Conservation (phyloP, 805 yeast species). For the Candida takata region DNA sequence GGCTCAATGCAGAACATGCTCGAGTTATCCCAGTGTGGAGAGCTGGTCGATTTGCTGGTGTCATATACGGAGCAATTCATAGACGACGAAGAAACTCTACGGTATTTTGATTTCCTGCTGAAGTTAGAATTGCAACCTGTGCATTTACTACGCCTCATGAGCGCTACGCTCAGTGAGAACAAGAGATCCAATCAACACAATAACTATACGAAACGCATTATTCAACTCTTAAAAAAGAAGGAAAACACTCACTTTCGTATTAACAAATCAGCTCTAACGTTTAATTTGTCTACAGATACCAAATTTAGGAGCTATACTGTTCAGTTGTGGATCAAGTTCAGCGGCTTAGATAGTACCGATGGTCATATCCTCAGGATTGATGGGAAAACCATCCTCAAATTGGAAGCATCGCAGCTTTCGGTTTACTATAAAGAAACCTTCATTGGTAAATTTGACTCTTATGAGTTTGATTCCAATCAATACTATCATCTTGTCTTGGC, state of each 20-base stretch:
- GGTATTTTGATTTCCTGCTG: neutral
- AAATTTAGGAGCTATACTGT: slow-evolving; percentile 14
- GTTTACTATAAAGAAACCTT: slow-evolving; percentile 14
- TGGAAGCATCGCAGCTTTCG: slow-evolving; percentile 28
- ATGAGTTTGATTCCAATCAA: slow-evolving; percentile 9
- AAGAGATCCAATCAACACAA: neutral
- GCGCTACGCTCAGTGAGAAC: neutral
- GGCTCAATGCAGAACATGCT: neutral
- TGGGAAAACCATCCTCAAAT: slow-evolving; percentile 14
- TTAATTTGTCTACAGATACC: slow-evolving; percentile 4
- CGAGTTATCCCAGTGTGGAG: neutral
- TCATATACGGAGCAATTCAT: neutral
- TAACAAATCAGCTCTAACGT: slow-evolving; percentile 22
- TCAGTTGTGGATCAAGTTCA: slow-evolving; percentile 25
- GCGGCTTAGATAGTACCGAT: slow-evolving; percentile 23
- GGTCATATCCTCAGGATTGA: slow-evolving; percentile 24
- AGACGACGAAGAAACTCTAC: neutral
- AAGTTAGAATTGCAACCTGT: slow-evolving; percentile 4
- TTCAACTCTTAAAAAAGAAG: slow-evolving; percentile 11
- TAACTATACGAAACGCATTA: slow-evolving; percentile 3
- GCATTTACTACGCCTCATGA: slow-evolving; percentile 6
- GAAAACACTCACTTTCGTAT: slow-evolving; percentile 22
- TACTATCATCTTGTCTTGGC: slow-evolving; percentile 18
- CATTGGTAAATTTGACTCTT: slow-evolving; percentile 13
- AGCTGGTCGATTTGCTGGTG: neutral